A percentile compares a stretch with the other conserved stretches of the same genome.
These are phyloP conservation scores for Candida tropicalis DNA, from an alignment of 1,139 yeast genomes.

Conservation along the genomic window DNA sequence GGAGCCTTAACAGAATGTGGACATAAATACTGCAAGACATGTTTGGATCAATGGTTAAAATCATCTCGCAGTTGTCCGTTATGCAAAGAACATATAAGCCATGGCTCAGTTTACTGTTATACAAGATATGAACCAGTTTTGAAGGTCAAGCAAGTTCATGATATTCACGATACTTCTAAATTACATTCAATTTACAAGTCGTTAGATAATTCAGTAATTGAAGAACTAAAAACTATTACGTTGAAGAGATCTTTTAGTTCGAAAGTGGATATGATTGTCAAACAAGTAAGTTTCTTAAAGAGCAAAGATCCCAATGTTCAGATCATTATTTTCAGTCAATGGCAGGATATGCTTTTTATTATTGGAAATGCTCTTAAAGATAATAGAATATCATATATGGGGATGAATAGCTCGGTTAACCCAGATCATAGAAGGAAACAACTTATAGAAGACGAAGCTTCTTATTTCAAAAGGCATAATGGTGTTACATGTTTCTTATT, in stretches of 20 bases:
- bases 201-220: conserved; percentile 40
- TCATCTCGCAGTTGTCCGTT: conserved; percentile 68
- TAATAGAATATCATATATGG: conserved; percentile 56
- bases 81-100: conserved; percentile 57
- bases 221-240: conserved; percentile 46
- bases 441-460: conserved; percentile 6
- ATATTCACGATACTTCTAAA: conserved; percentile 28
- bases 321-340: conserved; percentile 84
- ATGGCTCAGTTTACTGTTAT: conserved; percentile 59
- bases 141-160: conserved; percentile 48
- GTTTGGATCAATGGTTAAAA: conserved; percentile 72
- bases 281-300: conserved; percentile 67
- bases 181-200: conserved; percentile 53
- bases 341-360: conserved; percentile 73
- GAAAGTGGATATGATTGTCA: conserved; percentile 80
- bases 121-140: conserved; percentile 50
- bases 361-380: conserved; percentile 67
- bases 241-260: conserved; percentile 68
- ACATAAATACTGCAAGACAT: conserved; percentile 81
- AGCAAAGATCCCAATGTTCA: conserved; percentile 66
- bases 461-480: conserved; percentile 57
- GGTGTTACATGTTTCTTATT: conserved; percentile 78
- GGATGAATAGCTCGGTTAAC: conserved; percentile 40
- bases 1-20: conserved; percentile 90
- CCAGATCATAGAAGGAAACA: conserved; percentile 22